phyloP scores from a whole-genome alignment of 176 grass and related monocot species.

The Hordeum marinum region DNA sequence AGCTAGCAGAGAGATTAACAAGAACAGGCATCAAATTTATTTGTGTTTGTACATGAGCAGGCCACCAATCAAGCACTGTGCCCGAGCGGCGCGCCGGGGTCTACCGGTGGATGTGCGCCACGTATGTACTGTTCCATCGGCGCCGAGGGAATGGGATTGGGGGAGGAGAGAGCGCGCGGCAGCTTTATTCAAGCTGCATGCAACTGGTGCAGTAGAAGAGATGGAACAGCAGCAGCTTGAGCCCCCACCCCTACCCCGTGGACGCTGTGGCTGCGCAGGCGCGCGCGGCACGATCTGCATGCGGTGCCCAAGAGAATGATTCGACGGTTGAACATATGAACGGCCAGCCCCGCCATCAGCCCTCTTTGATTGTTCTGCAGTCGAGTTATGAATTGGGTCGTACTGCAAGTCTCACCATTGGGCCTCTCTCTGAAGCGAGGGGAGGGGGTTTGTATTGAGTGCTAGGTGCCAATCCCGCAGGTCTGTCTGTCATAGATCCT shows the following conservation, averaged over 20 bases:
- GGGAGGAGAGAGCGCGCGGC: not conserved
- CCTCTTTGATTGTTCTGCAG: slow-evolving; percentile 20
- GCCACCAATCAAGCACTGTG: slow-evolving; percentile 1
- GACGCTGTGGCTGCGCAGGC: not conserved
- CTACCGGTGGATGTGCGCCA: not conserved
- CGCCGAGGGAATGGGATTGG: not conserved
- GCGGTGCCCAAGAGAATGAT: slow-evolving; percentile 18
- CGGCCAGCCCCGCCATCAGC: not conserved
- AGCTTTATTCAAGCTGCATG: slow-evolving; percentile 45
- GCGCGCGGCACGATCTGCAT: not conserved
- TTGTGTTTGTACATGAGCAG: not conserved
- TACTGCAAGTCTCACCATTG: slow-evolving; percentile 1
- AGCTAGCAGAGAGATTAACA: not conserved
- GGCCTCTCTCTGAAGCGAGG: not conserved
- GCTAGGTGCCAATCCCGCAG: not conserved
- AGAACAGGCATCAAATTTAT: slow-evolving; percentile 24
- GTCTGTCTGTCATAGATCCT: not conserved
- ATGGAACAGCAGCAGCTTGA: slow-evolving; percentile 14
- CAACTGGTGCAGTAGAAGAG: not conserved
- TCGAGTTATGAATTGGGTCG: not conserved
- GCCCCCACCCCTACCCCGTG: not conserved
- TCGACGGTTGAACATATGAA: slow-evolving; percentile 25
- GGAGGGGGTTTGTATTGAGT: slow-evolving; percentile 9
- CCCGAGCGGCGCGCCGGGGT: not conserved
- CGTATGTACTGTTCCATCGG: slow-evolving; percentile 33